Evolutionary conservation across 2,329 filamentous ascomycete genomes (phyloP).

Genomic region (Fusarium marasasianum): DNA sequence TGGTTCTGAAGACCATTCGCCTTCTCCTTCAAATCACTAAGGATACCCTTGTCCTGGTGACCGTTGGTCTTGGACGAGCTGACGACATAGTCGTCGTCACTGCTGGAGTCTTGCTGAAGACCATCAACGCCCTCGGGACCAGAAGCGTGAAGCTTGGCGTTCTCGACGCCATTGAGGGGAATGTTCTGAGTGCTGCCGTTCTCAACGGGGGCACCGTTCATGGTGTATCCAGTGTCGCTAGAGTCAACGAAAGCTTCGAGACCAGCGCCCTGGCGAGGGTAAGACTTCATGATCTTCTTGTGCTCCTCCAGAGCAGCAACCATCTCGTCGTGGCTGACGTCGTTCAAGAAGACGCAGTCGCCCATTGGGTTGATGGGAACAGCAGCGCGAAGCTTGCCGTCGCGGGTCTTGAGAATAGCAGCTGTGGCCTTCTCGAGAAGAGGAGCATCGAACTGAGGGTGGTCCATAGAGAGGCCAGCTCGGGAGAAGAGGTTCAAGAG

Average conservation of each 20-base stretch:
- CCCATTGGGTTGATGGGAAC: constrained; percentile 73
- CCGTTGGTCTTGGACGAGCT: constrained; percentile 13
- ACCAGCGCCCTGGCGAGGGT: constrained; percentile 71
- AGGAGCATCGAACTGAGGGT: constrained; percentile 71
- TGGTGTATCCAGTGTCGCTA: constrained; percentile 70
- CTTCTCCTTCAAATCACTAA: constrained; percentile 31
- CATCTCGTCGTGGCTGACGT: constrained; percentile 70
- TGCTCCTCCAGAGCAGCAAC: constrained; percentile 67
- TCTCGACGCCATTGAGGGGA: constrained; percentile 14
- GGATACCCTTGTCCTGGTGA: not conserved
- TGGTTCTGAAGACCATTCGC: constrained; percentile 9
- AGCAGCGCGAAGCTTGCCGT: constrained; percentile 73
- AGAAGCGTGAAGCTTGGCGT: constrained; percentile 27
- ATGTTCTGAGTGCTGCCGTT: constrained; percentile 2
- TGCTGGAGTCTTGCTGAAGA: constrained; percentile 20
- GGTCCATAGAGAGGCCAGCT: constrained; percentile 76
- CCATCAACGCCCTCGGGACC: constrained; percentile 34
- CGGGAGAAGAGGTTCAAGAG: constrained; percentile 75
- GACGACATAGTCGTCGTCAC: constrained; percentile 18
- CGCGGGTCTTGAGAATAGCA: constrained; percentile 76
- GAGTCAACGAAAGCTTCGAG: constrained; percentile 75
- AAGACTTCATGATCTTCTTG: constrained; percentile 70
- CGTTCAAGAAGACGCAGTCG: constrained; percentile 73
- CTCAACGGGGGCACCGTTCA: constrained; percentile 45
- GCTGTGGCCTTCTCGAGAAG: constrained; percentile 72